Evolutionary conservation across 2,329 filamentous ascomycete genomes (phyloP).

Genomic region (Aspergillus unguis): DNA sequence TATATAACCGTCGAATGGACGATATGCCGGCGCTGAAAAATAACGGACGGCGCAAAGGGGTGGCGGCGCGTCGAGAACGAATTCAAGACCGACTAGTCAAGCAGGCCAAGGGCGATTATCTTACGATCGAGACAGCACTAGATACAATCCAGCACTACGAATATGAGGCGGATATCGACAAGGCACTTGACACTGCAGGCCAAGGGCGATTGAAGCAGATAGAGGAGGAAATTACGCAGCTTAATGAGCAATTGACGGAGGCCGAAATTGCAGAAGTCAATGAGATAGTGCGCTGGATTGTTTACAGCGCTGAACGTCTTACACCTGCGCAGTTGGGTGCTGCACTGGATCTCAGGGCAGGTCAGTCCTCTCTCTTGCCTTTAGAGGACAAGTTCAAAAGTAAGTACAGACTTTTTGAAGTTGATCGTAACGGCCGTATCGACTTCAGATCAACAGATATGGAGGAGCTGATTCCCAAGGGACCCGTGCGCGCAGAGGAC

Average conservation of each 20-base stretch:
- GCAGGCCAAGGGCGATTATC: neutral
- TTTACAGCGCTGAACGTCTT: neutral
- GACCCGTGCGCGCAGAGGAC: neutral
- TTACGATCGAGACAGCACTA: neutral
- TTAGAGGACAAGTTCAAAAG: neutral
- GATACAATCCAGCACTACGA: neutral
- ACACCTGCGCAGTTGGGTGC: neutral
- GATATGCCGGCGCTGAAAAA: neutral
- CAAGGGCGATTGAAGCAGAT: neutral
- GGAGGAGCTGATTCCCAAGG: neutral
- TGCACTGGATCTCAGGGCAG: neutral
- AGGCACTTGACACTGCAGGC: neutral
- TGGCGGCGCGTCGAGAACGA: neutral
- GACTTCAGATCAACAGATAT: constrained; percentile 2
- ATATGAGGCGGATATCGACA: neutral
- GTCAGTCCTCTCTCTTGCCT: neutral
- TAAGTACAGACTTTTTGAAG: neutral
- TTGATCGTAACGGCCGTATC: neutral
- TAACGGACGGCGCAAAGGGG: neutral
- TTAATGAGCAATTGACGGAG: neutral
- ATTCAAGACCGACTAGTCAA: neutral
- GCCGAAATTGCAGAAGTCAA: neutral
- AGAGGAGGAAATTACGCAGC: neutral
- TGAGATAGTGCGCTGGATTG: neutral
- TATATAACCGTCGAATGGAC: constrained; percentile 1